Percentiles rank a stretch among this genome's conserved stretches.
Evolutionary conservation across 1,139 yeast species (phyloP).

Genomic region (Diutina pseudorugosa): DNA sequence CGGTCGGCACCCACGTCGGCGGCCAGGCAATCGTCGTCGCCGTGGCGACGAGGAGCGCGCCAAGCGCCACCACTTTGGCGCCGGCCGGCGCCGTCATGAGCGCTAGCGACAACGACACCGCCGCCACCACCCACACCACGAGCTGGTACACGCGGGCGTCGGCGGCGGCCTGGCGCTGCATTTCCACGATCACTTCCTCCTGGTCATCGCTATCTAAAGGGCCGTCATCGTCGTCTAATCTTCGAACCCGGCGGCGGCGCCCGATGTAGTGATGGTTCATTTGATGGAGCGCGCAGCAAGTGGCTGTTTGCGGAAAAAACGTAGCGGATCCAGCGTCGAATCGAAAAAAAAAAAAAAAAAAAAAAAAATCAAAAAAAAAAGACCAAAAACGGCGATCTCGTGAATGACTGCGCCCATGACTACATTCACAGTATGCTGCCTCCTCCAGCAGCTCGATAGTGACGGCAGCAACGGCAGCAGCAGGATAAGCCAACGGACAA

Average conservation of each 20-base stretch:
- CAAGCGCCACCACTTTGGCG: neutral
- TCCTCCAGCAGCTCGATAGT: too few relatives aligned
- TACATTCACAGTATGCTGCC: too few relatives aligned
- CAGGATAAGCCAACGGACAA: too few relatives aligned
- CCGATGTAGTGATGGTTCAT: neutral
- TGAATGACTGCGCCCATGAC: too few relatives aligned
- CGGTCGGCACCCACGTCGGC: neutral
- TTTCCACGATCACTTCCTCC: neutral
- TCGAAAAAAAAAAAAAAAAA: too few relatives aligned
- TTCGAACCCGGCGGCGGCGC: neutral
- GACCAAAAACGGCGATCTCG: too few relatives aligned
- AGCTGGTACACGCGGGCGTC: neutral
- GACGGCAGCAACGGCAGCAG: too few relatives aligned
- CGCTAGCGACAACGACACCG: neutral
- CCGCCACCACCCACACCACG: neutral
- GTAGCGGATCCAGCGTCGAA: neutral
- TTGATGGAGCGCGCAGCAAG: neutral
- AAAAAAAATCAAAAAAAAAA: too few relatives aligned
- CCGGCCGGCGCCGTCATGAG: neutral
- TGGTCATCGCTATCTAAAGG: neutral
- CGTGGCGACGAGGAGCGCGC: neutral
- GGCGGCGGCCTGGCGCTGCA: neutral
- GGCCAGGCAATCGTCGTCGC: neutral
- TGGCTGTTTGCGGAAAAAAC: neutral
- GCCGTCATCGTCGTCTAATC: neutral